Base-by-base conservation (phyloP, 768 basidiomycete genomes). In the Nidularia pulvinata region DNA sequence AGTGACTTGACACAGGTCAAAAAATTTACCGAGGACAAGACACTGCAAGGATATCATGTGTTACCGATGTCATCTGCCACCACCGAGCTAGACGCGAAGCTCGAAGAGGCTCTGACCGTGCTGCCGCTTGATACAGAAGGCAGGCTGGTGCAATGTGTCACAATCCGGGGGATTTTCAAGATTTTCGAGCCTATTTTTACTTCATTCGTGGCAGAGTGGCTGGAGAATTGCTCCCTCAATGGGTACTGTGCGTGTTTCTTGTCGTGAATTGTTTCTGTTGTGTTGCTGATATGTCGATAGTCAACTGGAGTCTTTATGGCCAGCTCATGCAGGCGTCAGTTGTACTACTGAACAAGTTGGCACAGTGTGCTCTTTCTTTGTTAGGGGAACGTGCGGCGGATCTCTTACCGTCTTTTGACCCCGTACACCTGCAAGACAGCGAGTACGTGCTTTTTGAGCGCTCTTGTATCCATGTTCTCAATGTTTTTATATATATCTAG, bases 81-180 rank as follows among this genome's bases (percentile, higher is more conserved):
- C 2, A 78, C 75, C 52, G 84, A 88, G 55, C 62, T 85, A 39
- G 89, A 91, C 64, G 65, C 57, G 51, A 84, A 82, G 62, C 74
- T 91, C 44, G 63, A 65, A 19, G 66, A 72, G 10, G 59, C 73
- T 5, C 54, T 90, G 35, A 61, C 64, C 1, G 58, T 57, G 1
- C 55, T 85, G 51, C 57, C 72, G 1, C 62, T 90, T 33, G 89
- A 91, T 61, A 61, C 78, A 1, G 74, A 79, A 34, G 88, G 88
- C 33, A 79, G 73, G 51, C 74, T 85, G 1, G 82, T 85, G 22
- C 73, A 75, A 54, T 62, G 65, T 5, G 54, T 79, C 32, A 75
- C 72, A 13, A 66, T 82, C 49, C 72, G 73, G 65, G 80, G 85
- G 14, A 56, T 77, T 10, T 78, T 77, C 65, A 74, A 75, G 55